Evolutionary conservation across 2,329 filamentous ascomycete species (phyloP).

Genomic region (Stagonosporopsis tanaceti): DNA sequence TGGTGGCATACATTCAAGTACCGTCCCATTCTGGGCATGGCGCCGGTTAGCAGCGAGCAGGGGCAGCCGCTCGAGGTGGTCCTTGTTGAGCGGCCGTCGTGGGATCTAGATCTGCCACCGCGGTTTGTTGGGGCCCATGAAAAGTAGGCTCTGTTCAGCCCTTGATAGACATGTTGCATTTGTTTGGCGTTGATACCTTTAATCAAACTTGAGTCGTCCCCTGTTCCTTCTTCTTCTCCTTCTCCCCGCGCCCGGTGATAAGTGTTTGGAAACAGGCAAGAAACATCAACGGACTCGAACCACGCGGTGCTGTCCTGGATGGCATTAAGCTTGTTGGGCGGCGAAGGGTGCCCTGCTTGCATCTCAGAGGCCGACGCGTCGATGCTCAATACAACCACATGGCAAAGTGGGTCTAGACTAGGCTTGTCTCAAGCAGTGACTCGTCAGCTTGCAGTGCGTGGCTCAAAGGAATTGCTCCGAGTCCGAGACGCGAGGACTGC

Average conservation of each 20-base stretch:
- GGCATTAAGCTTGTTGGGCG: neutral
- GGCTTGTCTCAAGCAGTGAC: conserved; percentile 6
- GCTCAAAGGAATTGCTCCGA: conserved; percentile 2
- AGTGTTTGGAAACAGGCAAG: conserved; percentile 1
- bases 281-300: neutral
- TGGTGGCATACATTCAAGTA: conserved; percentile 93
- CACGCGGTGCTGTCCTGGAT: neutral
- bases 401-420: conserved; percentile 15
- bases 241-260: neutral
- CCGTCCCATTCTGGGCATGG: conserved; percentile 84
- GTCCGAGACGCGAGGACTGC: neutral
- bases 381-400: conserved; percentile 12
- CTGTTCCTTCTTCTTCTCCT: neutral
- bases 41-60: conserved; percentile 57
- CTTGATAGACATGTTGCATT: conserved; percentile 9
- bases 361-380: conserved; percentile 8
- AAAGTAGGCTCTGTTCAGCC: conserved; percentile 19
- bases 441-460: conserved; percentile 12
- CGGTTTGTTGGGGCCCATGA: conserved; percentile 60
- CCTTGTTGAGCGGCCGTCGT: conserved; percentile 84
- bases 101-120: conserved; percentile 80
- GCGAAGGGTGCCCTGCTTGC: conserved; percentile 1
- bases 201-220: conserved; percentile 2
- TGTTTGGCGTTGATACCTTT: conserved; percentile 17
- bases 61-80: conserved; percentile 76